phyloP scores from a whole-genome alignment of 2,329 filamentous ascomycete species.

The Epichloe elymi region DNA sequence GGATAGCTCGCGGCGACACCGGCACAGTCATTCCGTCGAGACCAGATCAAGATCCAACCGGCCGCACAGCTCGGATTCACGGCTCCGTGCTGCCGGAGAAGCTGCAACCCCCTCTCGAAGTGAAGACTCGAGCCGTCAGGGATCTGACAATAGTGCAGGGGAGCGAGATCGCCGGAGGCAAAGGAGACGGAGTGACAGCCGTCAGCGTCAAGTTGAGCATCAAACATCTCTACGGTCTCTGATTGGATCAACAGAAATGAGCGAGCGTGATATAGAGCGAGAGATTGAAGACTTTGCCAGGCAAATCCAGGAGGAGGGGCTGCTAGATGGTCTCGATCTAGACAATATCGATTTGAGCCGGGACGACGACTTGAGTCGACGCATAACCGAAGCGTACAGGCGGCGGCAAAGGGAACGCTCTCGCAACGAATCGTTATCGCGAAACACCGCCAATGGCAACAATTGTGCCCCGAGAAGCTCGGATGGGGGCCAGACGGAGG shows the following conservation, averaged over 20 bases:
- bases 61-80: constrained; percentile 17
- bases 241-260: constrained; percentile 66
- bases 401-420: constrained; percentile 55
- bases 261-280: constrained; percentile 66
- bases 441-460: constrained; percentile 24
- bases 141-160: constrained; percentile 25
- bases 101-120: constrained; percentile 12
- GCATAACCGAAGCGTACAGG: constrained; percentile 79
- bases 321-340: constrained; percentile 78
- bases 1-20: constrained; percentile 16
- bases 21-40: constrained; percentile 23
- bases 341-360: constrained; percentile 73
- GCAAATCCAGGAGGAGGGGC: constrained; percentile 76
- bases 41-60: constrained; percentile 18
- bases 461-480: constrained; percentile 24
- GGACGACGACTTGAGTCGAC: constrained; percentile 81
- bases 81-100: constrained; percentile 14
- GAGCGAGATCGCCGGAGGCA: constrained; percentile 18
- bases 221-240: constrained; percentile 80
- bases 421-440: constrained; percentile 27
- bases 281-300: constrained; percentile 84
- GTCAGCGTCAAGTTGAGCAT: constrained; percentile 60
- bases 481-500: constrained; percentile 13
- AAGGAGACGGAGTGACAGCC: constrained; percentile 31
- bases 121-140: constrained; percentile 15